Percentiles rank a stretch among this genome's conserved stretches.
These are phyloP conservation scores for Colletotrichum chrysophilum DNA, from an alignment of 2,329 filamentous ascomycete species.

Conservation along the genomic window DNA sequence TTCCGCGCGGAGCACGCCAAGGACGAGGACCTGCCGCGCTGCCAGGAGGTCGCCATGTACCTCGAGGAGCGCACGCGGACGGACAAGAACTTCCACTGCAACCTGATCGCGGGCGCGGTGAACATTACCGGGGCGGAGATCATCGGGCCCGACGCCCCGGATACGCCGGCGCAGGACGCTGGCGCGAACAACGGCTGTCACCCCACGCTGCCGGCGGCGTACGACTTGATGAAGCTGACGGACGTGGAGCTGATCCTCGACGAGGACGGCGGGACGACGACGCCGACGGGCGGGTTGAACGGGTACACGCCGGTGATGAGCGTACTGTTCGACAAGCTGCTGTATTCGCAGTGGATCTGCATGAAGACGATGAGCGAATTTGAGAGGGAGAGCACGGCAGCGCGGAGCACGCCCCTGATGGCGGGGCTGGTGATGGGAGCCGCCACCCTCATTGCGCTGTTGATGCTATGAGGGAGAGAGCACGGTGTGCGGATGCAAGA, in stretches of 20 bases:
- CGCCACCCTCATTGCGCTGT: neutral
- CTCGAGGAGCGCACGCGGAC: slow-evolving; percentile 16
- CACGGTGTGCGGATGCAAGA: neutral
- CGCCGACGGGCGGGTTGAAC: slow-evolving; percentile 11
- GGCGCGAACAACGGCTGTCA: neutral
- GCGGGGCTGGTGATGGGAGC: neutral
- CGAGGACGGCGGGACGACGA: neutral
- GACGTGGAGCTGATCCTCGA: slow-evolving; percentile 18
- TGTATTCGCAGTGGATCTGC: slow-evolving; percentile 21
- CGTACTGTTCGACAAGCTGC: slow-evolving; percentile 13
- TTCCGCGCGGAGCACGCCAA: slow-evolving; percentile 10
- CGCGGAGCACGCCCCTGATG: neutral
- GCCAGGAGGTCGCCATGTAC: slow-evolving; percentile 17
- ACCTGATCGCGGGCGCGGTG: slow-evolving; percentile 18
- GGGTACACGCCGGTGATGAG: slow-evolving; percentile 20
- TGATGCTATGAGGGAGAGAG: slow-evolving; percentile 2
- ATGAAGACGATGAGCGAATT: slow-evolving; percentile 22
- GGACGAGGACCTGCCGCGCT: slow-evolving; percentile 1
- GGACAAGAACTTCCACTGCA: slow-evolving; percentile 18
- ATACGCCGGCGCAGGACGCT: neutral
- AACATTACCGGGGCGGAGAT: slow-evolving; percentile 16
- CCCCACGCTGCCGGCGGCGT: slow-evolving; percentile 5
- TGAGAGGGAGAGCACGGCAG: neutral
- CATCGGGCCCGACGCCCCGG: slow-evolving; percentile 15
- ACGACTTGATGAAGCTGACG: slow-evolving; percentile 13